Evolutionary conservation across 2,329 filamentous ascomycete genomes (phyloP).

Genomic region (Plenodomus biglobosus): DNA sequence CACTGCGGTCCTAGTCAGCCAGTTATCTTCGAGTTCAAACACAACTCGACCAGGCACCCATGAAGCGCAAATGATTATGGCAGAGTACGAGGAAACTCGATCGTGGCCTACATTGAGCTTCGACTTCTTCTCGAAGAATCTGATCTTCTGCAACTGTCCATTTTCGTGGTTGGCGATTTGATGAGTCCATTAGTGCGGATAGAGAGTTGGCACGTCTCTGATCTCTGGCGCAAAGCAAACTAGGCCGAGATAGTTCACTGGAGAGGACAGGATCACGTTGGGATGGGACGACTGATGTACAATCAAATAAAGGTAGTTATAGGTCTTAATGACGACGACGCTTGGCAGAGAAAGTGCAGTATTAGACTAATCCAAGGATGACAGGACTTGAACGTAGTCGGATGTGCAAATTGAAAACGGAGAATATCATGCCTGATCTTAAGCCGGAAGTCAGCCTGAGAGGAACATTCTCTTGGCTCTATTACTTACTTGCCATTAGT

Average conservation of each 20-base stretch:
- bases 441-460: slow-evolving; percentile 9
- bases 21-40: background rate
- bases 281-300: background rate
- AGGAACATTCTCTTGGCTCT: slow-evolving; percentile 8
- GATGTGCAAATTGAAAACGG: slow-evolving; percentile 4
- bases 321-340: background rate
- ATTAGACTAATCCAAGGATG: background rate
- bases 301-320: background rate
- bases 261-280: background rate
- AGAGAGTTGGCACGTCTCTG: background rate
- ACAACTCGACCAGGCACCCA: background rate
- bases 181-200: slow-evolving; percentile 11
- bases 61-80: background rate
- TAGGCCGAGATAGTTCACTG: background rate
- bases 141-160: slow-evolving; percentile 32
- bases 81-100: background rate
- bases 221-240: background rate
- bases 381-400: background rate
- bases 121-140: slow-evolving; percentile 30
- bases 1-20: slow-evolving; percentile 9
- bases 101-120: slow-evolving; percentile 25
- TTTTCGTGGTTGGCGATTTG: slow-evolving; percentile 31
- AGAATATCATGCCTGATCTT: slow-evolving; percentile 6
- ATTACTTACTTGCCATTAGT: slow-evolving; percentile 5
- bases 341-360: background rate